Conservation (phyloP, 208 protist species). For the Leptomonas pyrrhocoris region DNA sequence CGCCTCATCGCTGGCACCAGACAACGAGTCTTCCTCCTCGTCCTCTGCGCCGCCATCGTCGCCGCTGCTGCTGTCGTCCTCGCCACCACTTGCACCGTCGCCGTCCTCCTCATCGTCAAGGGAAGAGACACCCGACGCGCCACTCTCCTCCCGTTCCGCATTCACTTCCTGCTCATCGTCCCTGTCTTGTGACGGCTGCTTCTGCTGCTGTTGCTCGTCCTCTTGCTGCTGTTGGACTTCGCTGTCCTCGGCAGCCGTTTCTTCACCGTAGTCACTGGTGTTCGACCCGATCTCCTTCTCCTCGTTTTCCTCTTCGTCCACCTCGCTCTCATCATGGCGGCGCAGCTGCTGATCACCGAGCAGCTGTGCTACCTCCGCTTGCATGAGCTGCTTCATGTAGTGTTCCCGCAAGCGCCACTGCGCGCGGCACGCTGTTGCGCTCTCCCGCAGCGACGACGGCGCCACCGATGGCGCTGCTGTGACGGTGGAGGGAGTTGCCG, state of each 20-base stretch:
- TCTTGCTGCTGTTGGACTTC: neutral
- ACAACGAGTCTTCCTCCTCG: slow-evolving; percentile 17
- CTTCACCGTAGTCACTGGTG: slow-evolving; percentile 3
- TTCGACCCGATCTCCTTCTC: slow-evolving; percentile 6
- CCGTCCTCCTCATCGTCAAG: slow-evolving; percentile 15
- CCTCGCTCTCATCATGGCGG: slow-evolving; percentile 11
- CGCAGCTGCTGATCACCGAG: slow-evolving; percentile 13
- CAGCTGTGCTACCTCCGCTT: slow-evolving; percentile 37
- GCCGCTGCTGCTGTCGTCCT: slow-evolving; percentile 5
- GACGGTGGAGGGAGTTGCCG: neutral
- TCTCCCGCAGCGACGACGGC: slow-evolving; percentile 2
- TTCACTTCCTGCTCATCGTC: slow-evolving; percentile 11
- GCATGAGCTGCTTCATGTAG: slow-evolving; percentile 54
- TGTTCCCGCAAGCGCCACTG: slow-evolving; percentile 49
- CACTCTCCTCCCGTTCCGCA: slow-evolving; percentile 16
- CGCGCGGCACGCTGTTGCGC: slow-evolving; percentile 28
- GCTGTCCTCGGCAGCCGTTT: neutral
- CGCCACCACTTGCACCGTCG: slow-evolving; percentile 9
- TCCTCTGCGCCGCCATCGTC: slow-evolving; percentile 10
- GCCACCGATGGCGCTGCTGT: neutral
- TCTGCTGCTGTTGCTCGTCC: neutral
- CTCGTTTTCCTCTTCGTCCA: slow-evolving; percentile 25
- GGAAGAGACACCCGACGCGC: neutral
- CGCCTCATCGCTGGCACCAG: slow-evolving; percentile 9
- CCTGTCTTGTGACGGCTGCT: neutral